Evolutionary conservation across 1,284 basidiomycete species (phyloP).

Genomic region (Ceratobasidium sp.): DNA sequence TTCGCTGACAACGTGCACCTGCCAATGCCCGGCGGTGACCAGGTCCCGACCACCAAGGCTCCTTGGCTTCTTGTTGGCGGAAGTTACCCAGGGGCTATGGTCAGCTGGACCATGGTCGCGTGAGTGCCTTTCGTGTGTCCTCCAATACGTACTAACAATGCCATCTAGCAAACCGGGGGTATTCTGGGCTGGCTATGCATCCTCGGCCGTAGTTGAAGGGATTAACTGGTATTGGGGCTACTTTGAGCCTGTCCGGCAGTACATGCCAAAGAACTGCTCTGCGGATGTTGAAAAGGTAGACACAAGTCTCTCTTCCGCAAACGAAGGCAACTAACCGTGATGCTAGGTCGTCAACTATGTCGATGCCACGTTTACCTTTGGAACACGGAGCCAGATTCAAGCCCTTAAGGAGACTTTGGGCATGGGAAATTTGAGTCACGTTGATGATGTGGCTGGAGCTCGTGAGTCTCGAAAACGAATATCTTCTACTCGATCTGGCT

Average conservation of each 20-base stretch:
- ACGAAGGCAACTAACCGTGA: background rate
- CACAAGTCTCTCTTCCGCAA: background rate
- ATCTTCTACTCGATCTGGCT: background rate
- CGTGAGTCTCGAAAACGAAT: slow-evolving; percentile 56
- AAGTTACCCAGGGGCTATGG: slow-evolving; percentile 71
- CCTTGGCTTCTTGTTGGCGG: slow-evolving; percentile 81
- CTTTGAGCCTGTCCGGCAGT: slow-evolving; percentile 76
- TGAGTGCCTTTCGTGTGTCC: slow-evolving; percentile 55
- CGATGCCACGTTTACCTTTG: slow-evolving; percentile 67
- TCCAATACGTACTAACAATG: slow-evolving; percentile 26
- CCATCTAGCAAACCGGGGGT: slow-evolving; percentile 74
- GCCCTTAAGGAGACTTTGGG: slow-evolving; percentile 71
- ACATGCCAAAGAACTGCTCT: slow-evolving; percentile 81
- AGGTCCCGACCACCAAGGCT: slow-evolving; percentile 68
- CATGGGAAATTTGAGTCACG: slow-evolving; percentile 67
- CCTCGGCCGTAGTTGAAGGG: slow-evolving; percentile 78
- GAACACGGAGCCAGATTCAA: slow-evolving; percentile 63
- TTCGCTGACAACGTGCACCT: slow-evolving; percentile 76
- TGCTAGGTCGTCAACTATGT: slow-evolving; percentile 68
- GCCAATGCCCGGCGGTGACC: slow-evolving; percentile 74
- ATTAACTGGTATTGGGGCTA: slow-evolving; percentile 66
- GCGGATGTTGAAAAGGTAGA: slow-evolving; percentile 69
- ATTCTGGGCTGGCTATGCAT: slow-evolving; percentile 77
- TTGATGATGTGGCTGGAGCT: slow-evolving; percentile 76
- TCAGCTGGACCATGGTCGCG: slow-evolving; percentile 80